Evolutionary conservation across 257 asterid species (phyloP), one percentile per base, ranked within the genome.

Genomic region (Plantago major): DNA sequence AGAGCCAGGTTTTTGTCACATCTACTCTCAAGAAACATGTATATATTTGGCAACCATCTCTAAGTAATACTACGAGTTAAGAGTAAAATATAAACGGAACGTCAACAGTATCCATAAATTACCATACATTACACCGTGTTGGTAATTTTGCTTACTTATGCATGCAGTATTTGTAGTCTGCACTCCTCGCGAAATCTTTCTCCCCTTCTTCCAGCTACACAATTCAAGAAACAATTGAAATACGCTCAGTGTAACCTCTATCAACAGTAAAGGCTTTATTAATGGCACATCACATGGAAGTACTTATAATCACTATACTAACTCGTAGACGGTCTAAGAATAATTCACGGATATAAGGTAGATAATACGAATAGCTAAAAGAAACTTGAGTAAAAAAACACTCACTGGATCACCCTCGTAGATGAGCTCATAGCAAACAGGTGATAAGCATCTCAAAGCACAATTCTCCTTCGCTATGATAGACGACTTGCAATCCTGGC

Each of bases 341-440:
- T 28, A n/a, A 15, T 30, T 38, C 19, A 65, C 33, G 7, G 46
- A 22, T 52, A 37, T 50, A 40, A 44, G 28, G 33, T 13, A 55
- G 4, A 30, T 30, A 52, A 49, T 49, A n/a, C n/a, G n/a, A n/a
- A n/a, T n/a, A n/a, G n/a, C n/a, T n/a, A n/a, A n/a, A n/a, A n/a
- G n/a, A n/a, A n/a, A n/a, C n/a, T n/a, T n/a, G n/a, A n/a, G n/a
- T n/a, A n/a, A n/a, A n/a, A n/a, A n/a, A n/a, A n/a, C n/a, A 47
- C 84, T 82, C 75, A 92, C 97, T 80, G 97, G 98, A 81, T 92
- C 98, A 73, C 97, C 73, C 78, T 82, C 86, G 52, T 92, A 92
- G 43, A 92, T 74, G 63, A 80, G 93, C 83, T 81, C 87, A 63
- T 78, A 89, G 76, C 93, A 88, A 64, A 61, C 72, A 7, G 95